phyloP scores from a whole-genome alignment of 2,329 filamentous ascomycete genomes.

The Penicillium nordicum region DNA sequence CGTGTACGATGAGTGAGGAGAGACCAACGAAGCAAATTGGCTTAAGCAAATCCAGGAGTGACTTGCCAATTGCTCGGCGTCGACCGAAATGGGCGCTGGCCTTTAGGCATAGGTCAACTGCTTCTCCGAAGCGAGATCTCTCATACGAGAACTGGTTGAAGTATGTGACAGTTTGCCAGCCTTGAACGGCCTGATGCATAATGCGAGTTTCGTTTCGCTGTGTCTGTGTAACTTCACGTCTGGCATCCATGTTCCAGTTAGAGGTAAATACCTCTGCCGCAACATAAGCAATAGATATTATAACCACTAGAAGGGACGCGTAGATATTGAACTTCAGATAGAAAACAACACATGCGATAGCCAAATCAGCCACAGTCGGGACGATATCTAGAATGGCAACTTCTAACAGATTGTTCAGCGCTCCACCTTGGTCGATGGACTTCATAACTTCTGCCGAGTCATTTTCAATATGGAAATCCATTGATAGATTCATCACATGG shows the following conservation, averaged over 20 bases:
- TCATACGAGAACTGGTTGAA: conserved; percentile 59
- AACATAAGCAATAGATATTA: conserved; percentile 49
- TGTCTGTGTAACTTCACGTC: conserved; percentile 39
- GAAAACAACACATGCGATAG: conserved; percentile 39
- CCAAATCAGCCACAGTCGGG: conserved; percentile 54
- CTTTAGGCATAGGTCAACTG: conserved; percentile 1
- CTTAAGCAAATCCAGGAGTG: conserved; percentile 39
- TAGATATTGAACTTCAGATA: conserved; percentile 60
- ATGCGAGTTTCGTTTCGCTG: conserved; percentile 50
- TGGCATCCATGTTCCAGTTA: conserved; percentile 37
- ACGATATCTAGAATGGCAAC: conserved; percentile 56
- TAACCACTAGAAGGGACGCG: conserved; percentile 49
- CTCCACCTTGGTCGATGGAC: conserved; percentile 61
- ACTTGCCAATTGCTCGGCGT: conserved; percentile 2
- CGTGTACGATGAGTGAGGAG: conserved; percentile 50
- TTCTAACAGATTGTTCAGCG: conserved; percentile 58
- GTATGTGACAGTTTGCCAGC: conserved; percentile 56
- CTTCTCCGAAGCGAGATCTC: conserved; percentile 43
- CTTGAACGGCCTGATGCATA: conserved; percentile 56
- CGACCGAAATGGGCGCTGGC: not conserved
- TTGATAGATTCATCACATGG: conserved; percentile 64
- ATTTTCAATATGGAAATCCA: conserved; percentile 66
- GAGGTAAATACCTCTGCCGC: conserved; percentile 45
- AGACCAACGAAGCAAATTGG: conserved; percentile 45
- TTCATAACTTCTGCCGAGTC: conserved; percentile 63